Evolutionary conservation across 2,329 filamentous ascomycete genomes (phyloP).

Genomic region (Monilinia vaccinii-corymbosi): DNA sequence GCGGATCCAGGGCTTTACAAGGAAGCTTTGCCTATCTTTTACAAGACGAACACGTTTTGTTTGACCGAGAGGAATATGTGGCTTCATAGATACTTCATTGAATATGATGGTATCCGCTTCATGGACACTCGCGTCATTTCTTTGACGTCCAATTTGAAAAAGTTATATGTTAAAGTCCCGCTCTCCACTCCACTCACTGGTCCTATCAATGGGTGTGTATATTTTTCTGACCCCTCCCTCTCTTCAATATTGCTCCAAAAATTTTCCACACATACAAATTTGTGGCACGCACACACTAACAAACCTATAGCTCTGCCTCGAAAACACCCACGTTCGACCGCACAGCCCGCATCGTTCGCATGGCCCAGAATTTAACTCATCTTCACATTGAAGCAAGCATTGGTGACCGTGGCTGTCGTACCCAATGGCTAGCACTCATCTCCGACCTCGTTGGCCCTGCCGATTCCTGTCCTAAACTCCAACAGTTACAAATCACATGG

Average conservation of each 20-base stretch:
- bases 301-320: background rate
- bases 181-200: background rate
- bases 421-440: background rate
- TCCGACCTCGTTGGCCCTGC: background rate
- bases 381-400: background rate
- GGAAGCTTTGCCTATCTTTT: slow-evolving; percentile 2
- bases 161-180: background rate
- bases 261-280: too few species aligned
- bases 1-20: background rate
- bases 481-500: background rate
- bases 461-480: background rate
- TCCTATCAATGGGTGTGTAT: background rate
- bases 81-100: background rate
- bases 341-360: background rate
- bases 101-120: background rate
- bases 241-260: background rate
- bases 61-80: background rate
- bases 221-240: background rate
- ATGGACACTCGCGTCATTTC: background rate
- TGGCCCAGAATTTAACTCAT: background rate
- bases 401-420: background rate
- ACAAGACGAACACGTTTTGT: background rate
- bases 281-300: background rate
- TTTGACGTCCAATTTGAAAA: background rate
- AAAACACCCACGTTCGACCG: background rate